Percentiles rank a stretch among this genome's conserved stretches.
Evolutionary conservation across 352 stramenopile species (phyloP).

Genomic region (Thalassiosira mediterranea): DNA sequence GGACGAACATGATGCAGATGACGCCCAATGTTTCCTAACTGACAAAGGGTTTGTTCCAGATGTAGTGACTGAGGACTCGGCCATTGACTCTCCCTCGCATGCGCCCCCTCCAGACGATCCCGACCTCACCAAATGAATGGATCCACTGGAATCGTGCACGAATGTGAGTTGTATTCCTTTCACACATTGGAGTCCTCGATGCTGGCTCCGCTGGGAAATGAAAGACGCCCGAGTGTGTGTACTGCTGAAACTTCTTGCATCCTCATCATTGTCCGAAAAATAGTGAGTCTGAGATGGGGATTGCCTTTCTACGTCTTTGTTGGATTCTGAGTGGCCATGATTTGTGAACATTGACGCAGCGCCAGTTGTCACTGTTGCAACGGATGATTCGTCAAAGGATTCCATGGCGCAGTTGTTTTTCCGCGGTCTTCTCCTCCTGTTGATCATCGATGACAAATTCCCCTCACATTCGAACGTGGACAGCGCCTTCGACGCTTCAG

Average conservation of each 20-base stretch:
- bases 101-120: neutral
- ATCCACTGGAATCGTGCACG: constrained; percentile 33
- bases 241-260: constrained; percentile 40
- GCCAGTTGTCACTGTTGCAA: constrained; percentile 13
- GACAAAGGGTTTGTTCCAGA: too few species aligned
- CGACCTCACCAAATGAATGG: constrained; percentile 29
- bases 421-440: neutral
- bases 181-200: neutral
- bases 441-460: constrained; percentile 24
- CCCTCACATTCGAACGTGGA: constrained; percentile 42
- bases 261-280: constrained; percentile 44
- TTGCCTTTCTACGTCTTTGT: too few species aligned
- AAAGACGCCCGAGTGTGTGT: constrained; percentile 12
- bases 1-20: too few species aligned
- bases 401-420: neutral
- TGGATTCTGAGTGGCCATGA: neutral
- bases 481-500: constrained; percentile 64
- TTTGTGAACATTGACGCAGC: constrained; percentile 9
- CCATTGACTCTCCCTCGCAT: neutral
- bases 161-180: constrained; percentile 47
- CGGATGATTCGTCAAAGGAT: constrained; percentile 28
- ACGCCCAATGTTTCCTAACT: too few species aligned
- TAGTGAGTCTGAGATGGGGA: too few species aligned
- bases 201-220: constrained; percentile 20
- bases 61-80: too few species aligned